Percentiles rank a stretch among this genome's conserved stretches.
These are phyloP conservation scores for Orbilia ellipsospora DNA, from an alignment of 2,329 filamentous ascomycete species.

Conservation along the genomic window DNA sequence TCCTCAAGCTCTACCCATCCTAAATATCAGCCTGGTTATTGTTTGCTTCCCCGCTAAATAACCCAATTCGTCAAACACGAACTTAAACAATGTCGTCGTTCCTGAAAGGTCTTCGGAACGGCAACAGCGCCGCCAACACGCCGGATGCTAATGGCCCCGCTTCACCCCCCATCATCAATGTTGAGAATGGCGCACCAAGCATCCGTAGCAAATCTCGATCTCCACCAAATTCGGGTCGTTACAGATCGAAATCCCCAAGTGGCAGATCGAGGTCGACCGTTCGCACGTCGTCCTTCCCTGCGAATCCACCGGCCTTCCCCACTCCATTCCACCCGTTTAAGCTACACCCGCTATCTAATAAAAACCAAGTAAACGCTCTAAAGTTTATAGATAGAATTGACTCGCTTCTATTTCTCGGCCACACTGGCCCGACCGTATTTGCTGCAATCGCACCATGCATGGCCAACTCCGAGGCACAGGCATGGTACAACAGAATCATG, in stretches of 20 bases:
- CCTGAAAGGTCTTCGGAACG: slow-evolving; percentile 32
- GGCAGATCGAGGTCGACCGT: slow-evolving; percentile 29
- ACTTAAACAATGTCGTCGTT: slow-evolving; percentile 28
- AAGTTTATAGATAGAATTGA: slow-evolving; percentile 55
- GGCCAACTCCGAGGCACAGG: slow-evolving; percentile 52
- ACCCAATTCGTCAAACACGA: neutral
- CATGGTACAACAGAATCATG: slow-evolving; percentile 51
- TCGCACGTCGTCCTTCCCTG: slow-evolving; percentile 45
- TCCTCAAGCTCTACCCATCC: slow-evolving; percentile 1
- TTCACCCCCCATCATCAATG: slow-evolving; percentile 24
- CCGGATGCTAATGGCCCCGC: neutral
- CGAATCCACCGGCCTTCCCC: slow-evolving; percentile 46
- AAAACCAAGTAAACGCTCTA: slow-evolving; percentile 55
- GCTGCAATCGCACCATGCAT: slow-evolving; percentile 49
- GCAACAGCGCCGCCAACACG: slow-evolving; percentile 18
- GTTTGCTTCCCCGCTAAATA: neutral
- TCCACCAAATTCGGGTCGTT: slow-evolving; percentile 30
- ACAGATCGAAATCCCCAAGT: slow-evolving; percentile 47
- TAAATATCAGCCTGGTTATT: neutral
- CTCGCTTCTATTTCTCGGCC: slow-evolving; percentile 51
- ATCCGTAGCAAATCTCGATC: slow-evolving; percentile 34
- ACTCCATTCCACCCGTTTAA: slow-evolving; percentile 55
- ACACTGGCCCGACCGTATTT: slow-evolving; percentile 40
- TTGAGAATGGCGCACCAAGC: slow-evolving; percentile 23
- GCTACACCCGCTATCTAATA: slow-evolving; percentile 51